Conservation (phyloP, 176 grass and related monocot species). For the sorghum (Sorghum bicolor) region Sorghum_bicolor_NCBIv3 NC_012871.2:67944501-67945000, state of each 20-base stretch:
- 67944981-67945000: background rate
- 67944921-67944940: constrained; percentile 20
- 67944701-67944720: background rate
- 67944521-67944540: background rate
- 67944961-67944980: background rate
- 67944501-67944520: background rate
- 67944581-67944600: background rate
- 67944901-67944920: constrained; percentile 34
- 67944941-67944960: background rate
- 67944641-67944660: background rate
- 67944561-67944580: background rate
- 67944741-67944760: background rate
- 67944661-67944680: background rate
- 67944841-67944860: constrained; percentile 82
- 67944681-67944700: background rate
- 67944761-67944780: constrained; percentile 23
- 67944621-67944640: background rate
- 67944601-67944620: background rate
- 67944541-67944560: background rate
- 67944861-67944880: constrained; percentile 98
- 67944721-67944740: background rate
- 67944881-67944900: constrained; percentile 77
- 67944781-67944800: constrained; percentile 85
- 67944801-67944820: constrained; percentile 68
- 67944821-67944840: constrained; percentile 58